Percentiles rank a stretch among this genome's conserved stretches.
Conservation (phyloP, 495 filamentous ascomycete genomes). For the Penicillium riverlandense region DNA sequence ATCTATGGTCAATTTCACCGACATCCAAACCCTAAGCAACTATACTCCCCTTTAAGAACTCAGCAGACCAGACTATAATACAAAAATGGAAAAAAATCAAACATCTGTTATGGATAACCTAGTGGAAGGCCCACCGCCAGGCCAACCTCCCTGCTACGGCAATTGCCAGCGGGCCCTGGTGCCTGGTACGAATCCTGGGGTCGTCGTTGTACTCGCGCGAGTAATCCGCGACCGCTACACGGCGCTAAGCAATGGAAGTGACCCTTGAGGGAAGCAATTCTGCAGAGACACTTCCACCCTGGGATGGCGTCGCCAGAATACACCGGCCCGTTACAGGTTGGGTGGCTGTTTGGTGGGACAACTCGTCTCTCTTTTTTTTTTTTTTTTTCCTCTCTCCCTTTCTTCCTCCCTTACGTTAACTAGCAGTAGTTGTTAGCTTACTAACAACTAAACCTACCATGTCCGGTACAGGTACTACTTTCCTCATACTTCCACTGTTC, state of each 20-base stretch:
- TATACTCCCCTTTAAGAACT: too few species aligned
- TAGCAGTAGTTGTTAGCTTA: too few species aligned
- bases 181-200: slow-evolving; percentile 57
- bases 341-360: slow-evolving; percentile 33
- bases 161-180: slow-evolving; percentile 39
- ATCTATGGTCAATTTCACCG: too few species aligned
- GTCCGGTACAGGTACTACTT: too few species aligned
- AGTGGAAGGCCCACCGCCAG: slow-evolving; percentile 39
- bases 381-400: too few species aligned
- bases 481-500: too few species aligned
- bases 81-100: background rate
- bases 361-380: slow-evolving; percentile 8
- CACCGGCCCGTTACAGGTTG: slow-evolving; percentile 43
- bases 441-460: too few species aligned
- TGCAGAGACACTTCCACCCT: slow-evolving; percentile 57
- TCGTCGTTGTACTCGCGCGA: slow-evolving; percentile 50
- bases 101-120: slow-evolving; percentile 42
- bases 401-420: too few species aligned
- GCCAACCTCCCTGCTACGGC: slow-evolving; percentile 36
- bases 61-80: too few species aligned
- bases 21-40: too few species aligned
- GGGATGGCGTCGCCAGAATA: slow-evolving; percentile 53
- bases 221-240: slow-evolving; percentile 52
- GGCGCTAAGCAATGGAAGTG: slow-evolving; percentile 55
- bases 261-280: slow-evolving; percentile 61